These are phyloP conservation scores for Pseudogymnoascus sp. DNA, from an alignment of 2,329 filamentous ascomycete species.

Conservation along the genomic window DNA sequence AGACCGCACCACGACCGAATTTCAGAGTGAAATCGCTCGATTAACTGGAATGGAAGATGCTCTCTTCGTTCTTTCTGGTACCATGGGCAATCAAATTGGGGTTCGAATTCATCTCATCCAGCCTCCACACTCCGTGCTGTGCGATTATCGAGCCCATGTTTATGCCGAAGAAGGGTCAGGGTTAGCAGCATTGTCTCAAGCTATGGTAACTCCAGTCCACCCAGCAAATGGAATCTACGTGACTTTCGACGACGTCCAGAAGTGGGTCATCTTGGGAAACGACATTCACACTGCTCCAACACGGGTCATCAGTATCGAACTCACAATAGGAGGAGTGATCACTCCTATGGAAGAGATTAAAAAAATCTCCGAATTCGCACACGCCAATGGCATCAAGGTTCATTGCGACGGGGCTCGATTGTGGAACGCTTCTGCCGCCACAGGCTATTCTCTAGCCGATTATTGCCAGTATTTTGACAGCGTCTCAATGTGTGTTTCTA, in stretches of 20 bases:
- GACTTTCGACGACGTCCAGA: slow-evolving; percentile 48
- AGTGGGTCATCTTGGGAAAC: slow-evolving; percentile 52
- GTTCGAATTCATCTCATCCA: slow-evolving; percentile 68
- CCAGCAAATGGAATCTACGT: slow-evolving; percentile 60
- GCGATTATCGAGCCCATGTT: slow-evolving; percentile 73
- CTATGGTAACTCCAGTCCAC: slow-evolving; percentile 56
- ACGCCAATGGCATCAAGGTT: slow-evolving; percentile 53
- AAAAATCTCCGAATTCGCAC: slow-evolving; percentile 63
- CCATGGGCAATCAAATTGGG: slow-evolving; percentile 88
- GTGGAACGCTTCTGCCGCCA: slow-evolving; percentile 71
- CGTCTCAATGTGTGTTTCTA: slow-evolving; percentile 70
- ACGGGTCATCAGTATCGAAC: slow-evolving; percentile 72
- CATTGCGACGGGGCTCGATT: slow-evolving; percentile 74
- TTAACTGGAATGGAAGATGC: slow-evolving; percentile 69
- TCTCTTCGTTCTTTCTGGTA: slow-evolving; percentile 78
- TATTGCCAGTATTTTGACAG: slow-evolving; percentile 64
- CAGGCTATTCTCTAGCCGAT: slow-evolving; percentile 56
- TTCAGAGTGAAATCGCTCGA: slow-evolving; percentile 65
- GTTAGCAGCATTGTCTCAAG: slow-evolving; percentile 62
- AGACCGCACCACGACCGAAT: slow-evolving; percentile 65
- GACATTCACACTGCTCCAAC: slow-evolving; percentile 76
- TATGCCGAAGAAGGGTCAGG: slow-evolving; percentile 57
- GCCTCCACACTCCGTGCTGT: slow-evolving; percentile 72
- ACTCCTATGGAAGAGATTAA: slow-evolving; percentile 65
- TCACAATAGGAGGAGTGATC: slow-evolving; percentile 71